These are phyloP conservation scores for Arabidopsis lyrata DNA, from an alignment of 441 rosid species.

Conservation along the genomic window DNA sequence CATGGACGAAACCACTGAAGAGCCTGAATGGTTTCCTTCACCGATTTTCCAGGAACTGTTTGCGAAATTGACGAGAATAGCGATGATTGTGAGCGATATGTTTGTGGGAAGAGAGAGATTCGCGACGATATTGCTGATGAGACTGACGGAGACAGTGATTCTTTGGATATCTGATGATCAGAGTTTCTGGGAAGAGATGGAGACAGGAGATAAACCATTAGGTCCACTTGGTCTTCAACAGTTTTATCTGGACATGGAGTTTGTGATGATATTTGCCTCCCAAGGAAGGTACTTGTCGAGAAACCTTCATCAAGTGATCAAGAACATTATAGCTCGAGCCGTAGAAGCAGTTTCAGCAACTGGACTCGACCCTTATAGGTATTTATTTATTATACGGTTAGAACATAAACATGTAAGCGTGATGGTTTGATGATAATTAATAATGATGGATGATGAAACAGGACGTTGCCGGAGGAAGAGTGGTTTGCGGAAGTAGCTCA, in stretches of 20 bases:
- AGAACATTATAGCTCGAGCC: conserved; percentile 82
- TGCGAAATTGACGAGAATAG: conserved; percentile 66
- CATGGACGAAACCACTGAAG: conserved; percentile 66
- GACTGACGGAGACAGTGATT: conserved; percentile 86
- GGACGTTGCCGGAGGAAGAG: conserved; percentile 85
- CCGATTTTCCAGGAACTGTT: conserved; percentile 67
- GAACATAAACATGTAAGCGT: background rate
- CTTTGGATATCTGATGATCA: conserved; percentile 95
- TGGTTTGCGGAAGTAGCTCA: conserved; percentile 88
- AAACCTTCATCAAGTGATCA: conserved; percentile 84
- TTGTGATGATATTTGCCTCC: conserved; percentile 83
- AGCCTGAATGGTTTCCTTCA: conserved; percentile 71
- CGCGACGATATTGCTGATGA: conserved; percentile 83
- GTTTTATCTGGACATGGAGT: conserved; percentile 96
- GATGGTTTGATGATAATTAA: background rate
- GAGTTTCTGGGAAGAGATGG: conserved; percentile 89
- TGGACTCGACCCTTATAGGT: conserved; percentile 85
- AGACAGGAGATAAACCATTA: conserved; percentile 71
- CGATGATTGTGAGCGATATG: conserved; percentile 72
- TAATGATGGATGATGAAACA: conserved; percentile 42
- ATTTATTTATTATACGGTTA: conserved; percentile 32
- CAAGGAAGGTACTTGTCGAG: conserved; percentile 92
- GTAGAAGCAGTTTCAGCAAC: conserved; percentile 74
- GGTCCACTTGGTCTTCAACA: conserved; percentile 91
- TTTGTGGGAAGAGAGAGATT: conserved; percentile 89